phyloP scores from a whole-genome alignment of 2,329 filamentous ascomycete genomes.

The Ophiostoma sp. region DNA sequence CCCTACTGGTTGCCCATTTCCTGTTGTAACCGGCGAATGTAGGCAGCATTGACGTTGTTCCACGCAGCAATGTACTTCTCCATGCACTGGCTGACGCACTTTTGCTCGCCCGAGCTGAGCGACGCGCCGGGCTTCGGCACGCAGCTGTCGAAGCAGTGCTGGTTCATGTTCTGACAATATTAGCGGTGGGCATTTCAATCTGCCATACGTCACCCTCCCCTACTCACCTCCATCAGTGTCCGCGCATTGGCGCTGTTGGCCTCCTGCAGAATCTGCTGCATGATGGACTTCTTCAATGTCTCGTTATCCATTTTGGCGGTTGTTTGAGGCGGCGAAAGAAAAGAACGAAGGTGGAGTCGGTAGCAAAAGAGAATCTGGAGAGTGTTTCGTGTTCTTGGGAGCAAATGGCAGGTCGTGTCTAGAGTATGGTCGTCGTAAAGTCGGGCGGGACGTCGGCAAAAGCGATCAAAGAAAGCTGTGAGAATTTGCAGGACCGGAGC shows the following conservation, averaged over 20 bases:
- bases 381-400: not conserved
- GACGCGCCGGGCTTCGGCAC: constrained; percentile 67
- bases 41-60: constrained; percentile 71
- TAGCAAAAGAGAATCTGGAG: not conserved
- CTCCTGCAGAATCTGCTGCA: constrained; percentile 65
- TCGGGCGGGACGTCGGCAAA: not conserved
- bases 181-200: not conserved
- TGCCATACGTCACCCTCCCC: not conserved
- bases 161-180: constrained; percentile 67
- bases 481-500: constrained; percentile 21
- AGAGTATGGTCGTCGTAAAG: not conserved
- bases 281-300: constrained; percentile 60
- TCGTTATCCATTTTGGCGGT: constrained; percentile 56
- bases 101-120: constrained; percentile 66
- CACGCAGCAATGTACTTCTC: constrained; percentile 82
- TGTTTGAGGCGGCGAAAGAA: not conserved
- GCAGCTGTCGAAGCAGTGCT: constrained; percentile 79
- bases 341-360: not conserved
- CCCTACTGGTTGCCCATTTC: constrained; percentile 46
- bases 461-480: not conserved
- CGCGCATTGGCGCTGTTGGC: constrained; percentile 68
- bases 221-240: constrained; percentile 66
- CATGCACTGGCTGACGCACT: constrained; percentile 75
- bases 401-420: not conserved
- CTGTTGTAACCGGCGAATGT: constrained; percentile 63